Percentiles rank a stretch among this genome's conserved stretches.
Evolutionary conservation across 2,329 filamentous ascomycete genomes (phyloP).

Genomic region (Raffaelea arxii): DNA sequence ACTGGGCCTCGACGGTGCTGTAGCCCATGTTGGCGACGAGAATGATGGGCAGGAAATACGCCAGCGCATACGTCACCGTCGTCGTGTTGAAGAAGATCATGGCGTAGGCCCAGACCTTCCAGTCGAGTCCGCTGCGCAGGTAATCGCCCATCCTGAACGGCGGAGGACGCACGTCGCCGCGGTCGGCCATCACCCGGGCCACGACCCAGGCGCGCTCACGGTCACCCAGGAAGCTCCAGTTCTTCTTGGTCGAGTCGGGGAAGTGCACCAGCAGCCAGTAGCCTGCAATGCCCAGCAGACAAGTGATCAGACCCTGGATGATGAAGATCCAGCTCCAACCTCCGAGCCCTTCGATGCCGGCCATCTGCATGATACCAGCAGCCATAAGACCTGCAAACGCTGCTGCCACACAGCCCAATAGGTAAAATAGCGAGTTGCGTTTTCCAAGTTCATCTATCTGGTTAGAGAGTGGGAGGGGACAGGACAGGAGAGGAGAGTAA

Average conservation of each 20-base stretch:
- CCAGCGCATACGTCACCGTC: conserved; percentile 64
- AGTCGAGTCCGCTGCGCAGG: conserved; percentile 36
- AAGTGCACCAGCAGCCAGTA: conserved; percentile 56
- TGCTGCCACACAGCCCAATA: conserved; percentile 56
- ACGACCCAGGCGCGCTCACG: conserved; percentile 44
- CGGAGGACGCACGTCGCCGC: conserved; percentile 45
- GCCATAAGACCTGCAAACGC: conserved; percentile 61
- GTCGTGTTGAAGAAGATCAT: conserved; percentile 56
- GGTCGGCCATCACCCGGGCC: conserved; percentile 44
- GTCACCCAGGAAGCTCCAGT: conserved; percentile 42
- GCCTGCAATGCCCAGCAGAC: conserved; percentile 34
- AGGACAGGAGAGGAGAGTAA: background rate
- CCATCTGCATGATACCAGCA: conserved; percentile 58
- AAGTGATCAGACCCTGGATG: conserved; percentile 44
- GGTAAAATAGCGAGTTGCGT: conserved; percentile 59
- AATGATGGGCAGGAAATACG: conserved; percentile 72
- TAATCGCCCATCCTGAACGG: conserved; percentile 40
- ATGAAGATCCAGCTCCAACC: conserved; percentile 58
- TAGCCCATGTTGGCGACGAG: conserved; percentile 56
- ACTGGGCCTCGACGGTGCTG: conserved; percentile 52
- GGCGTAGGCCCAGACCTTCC: conserved; percentile 53
- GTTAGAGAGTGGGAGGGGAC: conserved; percentile 1
- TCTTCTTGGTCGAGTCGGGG: conserved; percentile 43
- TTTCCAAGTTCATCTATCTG: conserved; percentile 54
- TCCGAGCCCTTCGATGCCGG: conserved; percentile 39